Base-by-base conservation (phyloP, 345 rosid genomes). In the Iberis pinnata region DNA sequence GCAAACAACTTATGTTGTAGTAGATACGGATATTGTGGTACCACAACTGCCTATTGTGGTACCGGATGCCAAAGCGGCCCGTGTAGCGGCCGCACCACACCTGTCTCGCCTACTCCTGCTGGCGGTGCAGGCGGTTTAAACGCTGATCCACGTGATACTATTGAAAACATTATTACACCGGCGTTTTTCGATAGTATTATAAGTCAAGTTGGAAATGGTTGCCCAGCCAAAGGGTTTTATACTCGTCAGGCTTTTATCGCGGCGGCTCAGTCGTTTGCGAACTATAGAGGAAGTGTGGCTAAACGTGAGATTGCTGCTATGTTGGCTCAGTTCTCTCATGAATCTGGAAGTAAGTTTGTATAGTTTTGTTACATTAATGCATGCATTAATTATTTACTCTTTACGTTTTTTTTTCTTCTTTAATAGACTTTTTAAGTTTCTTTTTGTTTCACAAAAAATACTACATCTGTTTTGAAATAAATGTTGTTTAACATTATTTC, bases 271-370 rank as follows among this genome's bases (percentile, higher is more conserved):
- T 63, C 75, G 0, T 74, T 43, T 12, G 17, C 70, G 2, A 59
- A 49, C 9, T 70, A 63, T 27, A 67, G 75, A 0, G 73, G 39
- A 19, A 78, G 74, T 3, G 83, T 73, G 5, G 66, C 78, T 45
- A 74, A 56, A 50, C 81, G 81, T 18, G 81, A 77, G 66, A 61
- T 77, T 60, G 78, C 82, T 0, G 82, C 82, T 33, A 74, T 74
- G 51, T 71, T 77, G 18, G 82, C 78, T 43, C 82, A 74, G 24
- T 67, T 65, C 58, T 74, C 82, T 9, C 76, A 71, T 22, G 78
- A 74, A 45, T 71, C 81, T 46, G 78, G 78, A 77, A 62, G 81
- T 77, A 77, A 65, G 76, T 31, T 22, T 22, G 25, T 22, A 22
- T 22, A 22, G 6, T 22, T 6, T 22, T 22, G 25, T 3, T 22